Conservation (phyloP, 805 yeast species). For the Phaffomyces antillensis region DNA sequence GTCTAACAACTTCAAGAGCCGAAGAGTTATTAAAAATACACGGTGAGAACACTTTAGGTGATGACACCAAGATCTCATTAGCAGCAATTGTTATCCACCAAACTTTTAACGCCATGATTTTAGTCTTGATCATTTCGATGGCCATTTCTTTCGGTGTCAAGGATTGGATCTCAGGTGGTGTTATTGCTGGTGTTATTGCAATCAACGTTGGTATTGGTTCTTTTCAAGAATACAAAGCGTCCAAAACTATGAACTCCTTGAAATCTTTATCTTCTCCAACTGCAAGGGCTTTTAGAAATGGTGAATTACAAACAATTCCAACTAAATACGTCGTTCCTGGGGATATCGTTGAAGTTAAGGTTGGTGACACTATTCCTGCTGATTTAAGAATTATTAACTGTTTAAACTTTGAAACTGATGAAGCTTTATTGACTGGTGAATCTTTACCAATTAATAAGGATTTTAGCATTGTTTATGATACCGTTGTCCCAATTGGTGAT, state of each 20-base stretch:
- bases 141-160: constrained; percentile 62
- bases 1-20: constrained; percentile 36
- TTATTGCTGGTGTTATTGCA: constrained; percentile 58
- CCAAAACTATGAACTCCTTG: constrained; percentile 71
- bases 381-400: constrained; percentile 53
- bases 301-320: constrained; percentile 47
- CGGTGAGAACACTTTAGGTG: constrained; percentile 60
- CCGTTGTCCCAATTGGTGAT: constrained; percentile 59
- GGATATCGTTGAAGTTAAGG: constrained; percentile 53
- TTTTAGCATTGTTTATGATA: constrained; percentile 32
- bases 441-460: constrained; percentile 58
- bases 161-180: constrained; percentile 83
- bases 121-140: constrained; percentile 65
- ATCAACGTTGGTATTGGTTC: constrained; percentile 64
- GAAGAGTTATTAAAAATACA: constrained; percentile 24
- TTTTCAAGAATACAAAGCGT: constrained; percentile 66
- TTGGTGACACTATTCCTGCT: constrained; percentile 75
- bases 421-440: constrained; percentile 61
- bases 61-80: constrained; percentile 47
- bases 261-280: constrained; percentile 62
- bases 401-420: constrained; percentile 65
- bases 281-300: constrained; percentile 60
- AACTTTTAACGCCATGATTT: constrained; percentile 69
- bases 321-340: constrained; percentile 69
- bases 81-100: constrained; percentile 55